Evolutionary conservation across 2,329 filamentous ascomycete species (phyloP), one percentile per base, ranked within the genome.

Genomic region (Ophiocordyceps sinensis): DNA sequence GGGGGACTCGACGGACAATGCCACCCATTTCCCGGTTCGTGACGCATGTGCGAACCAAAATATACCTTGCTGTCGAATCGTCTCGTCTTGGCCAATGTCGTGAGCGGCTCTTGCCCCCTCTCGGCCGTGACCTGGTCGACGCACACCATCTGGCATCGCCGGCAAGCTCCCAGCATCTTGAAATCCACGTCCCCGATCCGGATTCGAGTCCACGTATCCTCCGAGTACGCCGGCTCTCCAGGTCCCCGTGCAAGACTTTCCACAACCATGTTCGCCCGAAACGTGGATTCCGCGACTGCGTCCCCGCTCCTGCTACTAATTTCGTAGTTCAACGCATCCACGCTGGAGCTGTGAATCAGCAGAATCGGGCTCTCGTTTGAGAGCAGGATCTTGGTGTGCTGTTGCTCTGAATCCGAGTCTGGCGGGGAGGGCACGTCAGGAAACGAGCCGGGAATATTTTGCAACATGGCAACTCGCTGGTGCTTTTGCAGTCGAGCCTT

Each of bases 351-450:
- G 17, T 85, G 86, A 42, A 96, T 80, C 37, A 85, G 75, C 1
- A 98, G 71, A 36, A 98, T 93, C 0, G 91, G 89, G 41, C 86
- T 94, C 60, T 96, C 91, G 56, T 98, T 98, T 21, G 88, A 84
- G 3, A 98, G 66, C 0, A 91, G 65, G 29, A 96, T 87, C 4
- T 78, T 70, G 58, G 41, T 58, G 42, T 49, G 52, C 14, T 44
- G 51, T 51, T 47, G 45, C 36, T 77, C 67, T 23, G 63, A 65
- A 44, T 75, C 75, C 0, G 75, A 79, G 39, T 78, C 74, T 2
- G 71, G 68, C 9, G 71, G 73, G 17, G 70, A 74, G 15, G 70
- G 70, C 1, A 69, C 64, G 34, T 56, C 60, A 28, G 73, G 73
- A 46, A 74, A 78, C 17, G 70, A 65, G 4, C 71, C 71, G 9